phyloP scores from a whole-genome alignment of 139 green algal species.

The Chlorella sp. region DNA sequence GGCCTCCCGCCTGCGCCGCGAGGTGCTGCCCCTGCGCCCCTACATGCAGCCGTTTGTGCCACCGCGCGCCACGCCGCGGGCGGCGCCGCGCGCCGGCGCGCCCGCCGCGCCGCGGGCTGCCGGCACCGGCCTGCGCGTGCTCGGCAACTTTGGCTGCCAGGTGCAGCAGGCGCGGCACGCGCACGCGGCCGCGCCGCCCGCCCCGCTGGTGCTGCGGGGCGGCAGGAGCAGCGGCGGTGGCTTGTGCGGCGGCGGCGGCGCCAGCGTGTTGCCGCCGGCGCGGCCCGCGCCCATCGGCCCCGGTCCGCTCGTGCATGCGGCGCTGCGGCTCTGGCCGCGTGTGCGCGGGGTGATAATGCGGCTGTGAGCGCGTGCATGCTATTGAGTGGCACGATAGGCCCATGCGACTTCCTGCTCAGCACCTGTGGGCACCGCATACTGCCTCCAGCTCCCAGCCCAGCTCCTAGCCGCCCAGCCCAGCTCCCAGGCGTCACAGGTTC shows the following conservation, averaged over 20 bases:
- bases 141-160: background rate
- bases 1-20: background rate
- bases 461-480: background rate
- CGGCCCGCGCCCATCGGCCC: too few species aligned
- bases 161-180: background rate
- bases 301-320: too few species aligned
- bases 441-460: too few species aligned
- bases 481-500: background rate
- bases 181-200: background rate
- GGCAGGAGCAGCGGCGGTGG: background rate
- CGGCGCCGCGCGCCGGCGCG: too few species aligned
- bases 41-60: constrained; percentile 33
- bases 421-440: too few species aligned
- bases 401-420: too few species aligned
- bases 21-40: constrained; percentile 30
- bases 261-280: background rate
- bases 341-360: too few species aligned
- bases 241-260: background rate
- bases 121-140: too few species aligned
- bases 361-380: too few species aligned
- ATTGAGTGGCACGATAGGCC: too few species aligned
- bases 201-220: background rate
- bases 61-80: background rate
- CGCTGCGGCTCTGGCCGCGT: too few species aligned
- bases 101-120: too few species aligned